Base-by-base conservation (phyloP, 495 filamentous ascomycete genomes). In the Staphylotrichum longicolle region DNA sequence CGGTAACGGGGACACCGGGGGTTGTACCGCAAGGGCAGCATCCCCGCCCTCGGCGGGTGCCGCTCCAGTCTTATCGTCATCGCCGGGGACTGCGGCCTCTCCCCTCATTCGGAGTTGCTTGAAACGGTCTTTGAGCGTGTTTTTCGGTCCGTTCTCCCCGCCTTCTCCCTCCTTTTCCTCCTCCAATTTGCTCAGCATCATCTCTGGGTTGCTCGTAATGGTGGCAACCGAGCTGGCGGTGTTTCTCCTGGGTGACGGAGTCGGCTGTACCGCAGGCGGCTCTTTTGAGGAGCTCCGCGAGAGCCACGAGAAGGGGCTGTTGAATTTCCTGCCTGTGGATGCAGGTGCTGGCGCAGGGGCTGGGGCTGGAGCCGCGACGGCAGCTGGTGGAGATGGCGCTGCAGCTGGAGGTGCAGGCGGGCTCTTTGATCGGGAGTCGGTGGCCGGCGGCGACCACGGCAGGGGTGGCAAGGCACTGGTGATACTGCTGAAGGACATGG, bases 51-150 rank as follows among this genome's bases (percentile, higher is more conserved):
- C 84, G 61, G 83, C 71, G 61, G 83, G 72, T n/a, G 74, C 71
- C 53, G 76, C 75, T 42, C 68, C 74, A 5, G 65, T 59, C 57
- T 79, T 79, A 7, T 81, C 78, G 34, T 82, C 79, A 5, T 85
- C 82, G 14, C 73, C 77, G 10, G 72, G 70, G 10, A 81, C 58
- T 3, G 82, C 79, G 0, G 84, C 87, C 74, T 96, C 91, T 71
- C 92, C 91, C 54, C 85, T 81, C 86, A 93, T 83, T 12, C 91
- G 82, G 37, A 94, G 76, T 66, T 89, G 70, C 78, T 93, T 94
- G 75, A 96, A 96, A 54, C 92, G 85, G 66, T 95, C 91, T 66
- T 88, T 85, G 49, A 96, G 73, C 66, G 86, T 93, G 62, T 86
- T 89, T 41, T 87, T 79, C 47, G 78, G 73, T 32, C 78, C 78